Conservation (phyloP, 805 yeast genomes). For the Candida patagonica region DNA sequence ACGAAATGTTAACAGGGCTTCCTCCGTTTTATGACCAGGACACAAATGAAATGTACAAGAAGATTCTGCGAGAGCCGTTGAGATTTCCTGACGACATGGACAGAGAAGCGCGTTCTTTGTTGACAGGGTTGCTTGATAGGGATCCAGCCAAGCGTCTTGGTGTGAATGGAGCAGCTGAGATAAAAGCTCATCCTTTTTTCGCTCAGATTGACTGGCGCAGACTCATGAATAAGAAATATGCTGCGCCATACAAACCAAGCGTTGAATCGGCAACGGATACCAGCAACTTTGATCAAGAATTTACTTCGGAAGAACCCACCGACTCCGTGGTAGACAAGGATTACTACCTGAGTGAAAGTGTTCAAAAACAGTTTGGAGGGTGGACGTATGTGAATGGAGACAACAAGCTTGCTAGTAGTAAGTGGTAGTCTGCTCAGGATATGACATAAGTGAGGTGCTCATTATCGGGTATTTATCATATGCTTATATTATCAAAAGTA, state of each 20-base stretch:
- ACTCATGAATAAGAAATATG: constrained; percentile 73
- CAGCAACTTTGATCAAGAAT: constrained; percentile 78
- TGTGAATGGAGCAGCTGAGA: constrained; percentile 70
- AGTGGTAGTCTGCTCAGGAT: too few species aligned
- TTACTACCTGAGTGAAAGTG: constrained; percentile 72
- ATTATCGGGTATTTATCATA: too few species aligned
- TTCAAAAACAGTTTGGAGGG: constrained; percentile 97
- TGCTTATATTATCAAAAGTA: too few species aligned
- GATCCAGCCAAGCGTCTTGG: constrained; percentile 80
- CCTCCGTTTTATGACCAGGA: constrained; percentile 98
- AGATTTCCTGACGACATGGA: constrained; percentile 85
- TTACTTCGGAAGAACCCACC: constrained; percentile 85
- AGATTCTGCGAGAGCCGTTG: constrained; percentile 81
- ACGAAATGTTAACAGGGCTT: constrained; percentile 89
- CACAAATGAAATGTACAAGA: constrained; percentile 85
- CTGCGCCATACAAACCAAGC: constrained; percentile 92
- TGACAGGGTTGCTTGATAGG: constrained; percentile 65
- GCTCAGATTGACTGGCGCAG: constrained; percentile 85
- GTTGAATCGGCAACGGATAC: constrained; percentile 83
- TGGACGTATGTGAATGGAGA: constrained; percentile 66
- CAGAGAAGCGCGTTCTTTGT: constrained; percentile 72
- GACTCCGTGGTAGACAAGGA: constrained; percentile 90
- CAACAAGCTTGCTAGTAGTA: constrained; percentile 24
- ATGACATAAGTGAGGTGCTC: too few species aligned
- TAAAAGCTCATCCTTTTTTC: constrained; percentile 77